A percentile compares a stretch with the other conserved stretches of the same genome.
These are phyloP conservation scores for Eutrema japonicum DNA, from an alignment of 345 rosid species.

Conservation along the genomic window DNA sequence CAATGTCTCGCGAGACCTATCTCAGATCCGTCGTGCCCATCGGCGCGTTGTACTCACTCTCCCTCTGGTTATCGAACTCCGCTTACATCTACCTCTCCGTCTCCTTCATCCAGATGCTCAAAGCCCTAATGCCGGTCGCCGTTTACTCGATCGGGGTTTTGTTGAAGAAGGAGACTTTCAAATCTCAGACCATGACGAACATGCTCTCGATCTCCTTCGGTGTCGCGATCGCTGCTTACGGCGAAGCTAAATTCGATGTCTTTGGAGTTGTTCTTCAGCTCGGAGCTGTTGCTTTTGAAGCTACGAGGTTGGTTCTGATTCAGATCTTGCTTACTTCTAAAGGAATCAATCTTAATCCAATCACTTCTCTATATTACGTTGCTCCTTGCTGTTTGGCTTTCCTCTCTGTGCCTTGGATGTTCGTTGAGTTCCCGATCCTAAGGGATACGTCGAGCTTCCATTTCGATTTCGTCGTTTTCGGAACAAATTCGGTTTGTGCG, in stretches of 20 bases:
- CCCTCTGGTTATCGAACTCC: constrained; percentile 93
- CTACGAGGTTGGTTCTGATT: constrained; percentile 87
- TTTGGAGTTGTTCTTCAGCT: constrained; percentile 94
- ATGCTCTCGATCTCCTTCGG: constrained; percentile 82
- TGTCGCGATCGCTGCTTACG: constrained; percentile 78
- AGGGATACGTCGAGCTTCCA: constrained; percentile 81
- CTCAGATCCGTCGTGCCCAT: constrained; percentile 90
- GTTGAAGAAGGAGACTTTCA: constrained; percentile 68
- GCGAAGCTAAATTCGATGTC: constrained; percentile 84
- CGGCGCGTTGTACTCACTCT: constrained; percentile 86
- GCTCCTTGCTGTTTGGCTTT: constrained; percentile 90
- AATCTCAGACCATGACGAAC: constrained; percentile 72
- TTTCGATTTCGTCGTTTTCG: constrained; percentile 81
- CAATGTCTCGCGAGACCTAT: constrained; percentile 84
- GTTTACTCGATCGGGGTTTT: constrained; percentile 88
- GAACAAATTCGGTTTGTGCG: constrained; percentile 87
- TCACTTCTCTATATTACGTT: constrained; percentile 81
- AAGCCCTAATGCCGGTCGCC: constrained; percentile 96
- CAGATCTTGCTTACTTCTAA: constrained; percentile 91
- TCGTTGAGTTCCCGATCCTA: constrained; percentile 77
- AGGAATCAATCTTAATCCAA: constrained; percentile 83
- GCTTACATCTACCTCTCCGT: constrained; percentile 95
- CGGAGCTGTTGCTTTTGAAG: constrained; percentile 93
- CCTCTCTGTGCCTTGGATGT: constrained; percentile 84
- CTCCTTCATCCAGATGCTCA: constrained; percentile 95